A percentile compares a stretch with the other conserved stretches of the same genome.
Conservation (phyloP, 306 rosid genomes). For the Cucumis melo region DNA sequence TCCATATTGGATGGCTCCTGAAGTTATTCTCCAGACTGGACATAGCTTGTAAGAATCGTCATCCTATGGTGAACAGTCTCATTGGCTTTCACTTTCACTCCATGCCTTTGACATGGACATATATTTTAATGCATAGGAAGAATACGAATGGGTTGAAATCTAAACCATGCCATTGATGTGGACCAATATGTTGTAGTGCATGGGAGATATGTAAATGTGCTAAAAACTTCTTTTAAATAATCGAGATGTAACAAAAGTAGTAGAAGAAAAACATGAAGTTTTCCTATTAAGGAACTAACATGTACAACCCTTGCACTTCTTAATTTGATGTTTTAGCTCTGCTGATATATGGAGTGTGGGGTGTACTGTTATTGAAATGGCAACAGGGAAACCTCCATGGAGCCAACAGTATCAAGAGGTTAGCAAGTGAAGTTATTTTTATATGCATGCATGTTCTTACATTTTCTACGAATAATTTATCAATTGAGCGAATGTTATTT, state of each 20-base stretch:
- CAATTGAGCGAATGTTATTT: slow-evolving; percentile 12
- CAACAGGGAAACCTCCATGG: slow-evolving; percentile 99
- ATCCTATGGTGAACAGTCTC: neutral
- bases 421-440: slow-evolving; percentile 7
- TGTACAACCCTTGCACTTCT: neutral
- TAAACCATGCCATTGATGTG: neutral
- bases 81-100: neutral
- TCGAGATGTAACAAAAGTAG: neutral
- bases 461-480: slow-evolving; percentile 1
- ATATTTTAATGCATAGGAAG: neutral
- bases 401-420: slow-evolving; percentile 97
- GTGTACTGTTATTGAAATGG: slow-evolving; percentile 94
- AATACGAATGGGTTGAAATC: neutral
- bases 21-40: slow-evolving; percentile 90
- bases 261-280: neutral
- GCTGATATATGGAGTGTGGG: slow-evolving; percentile 99
- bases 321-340: slow-evolving; percentile 33
- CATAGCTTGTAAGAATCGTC: slow-evolving; percentile 69
- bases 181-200: neutral
- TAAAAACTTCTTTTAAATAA: neutral
- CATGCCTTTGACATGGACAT: neutral
- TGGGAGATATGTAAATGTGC: neutral
- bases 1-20: slow-evolving; percentile 98
- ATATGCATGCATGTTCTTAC: neutral
- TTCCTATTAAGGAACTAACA: neutral